Conservation (phyloP, 2,329 filamentous ascomycete genomes). For the Colletotrichum tropicale region DNA sequence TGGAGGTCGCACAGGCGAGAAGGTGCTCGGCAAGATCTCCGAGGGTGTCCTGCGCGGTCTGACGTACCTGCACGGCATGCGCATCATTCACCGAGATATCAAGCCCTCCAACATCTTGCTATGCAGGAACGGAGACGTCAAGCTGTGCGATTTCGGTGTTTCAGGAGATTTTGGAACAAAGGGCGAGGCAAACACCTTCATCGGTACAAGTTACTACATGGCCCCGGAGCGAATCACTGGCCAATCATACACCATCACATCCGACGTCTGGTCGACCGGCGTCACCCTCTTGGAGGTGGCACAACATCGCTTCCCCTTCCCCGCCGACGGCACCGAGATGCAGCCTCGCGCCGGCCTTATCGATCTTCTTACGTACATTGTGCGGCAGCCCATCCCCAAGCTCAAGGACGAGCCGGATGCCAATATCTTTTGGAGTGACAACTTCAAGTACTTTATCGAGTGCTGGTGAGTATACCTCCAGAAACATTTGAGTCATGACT, state of each 20-base stretch:
- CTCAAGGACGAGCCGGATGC: conserved; percentile 93
- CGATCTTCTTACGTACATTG: conserved; percentile 95
- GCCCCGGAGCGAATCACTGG: conserved; percentile 97
- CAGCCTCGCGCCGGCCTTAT: conserved; percentile 92
- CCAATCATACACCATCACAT: conserved; percentile 97
- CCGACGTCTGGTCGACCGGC: conserved; percentile 96
- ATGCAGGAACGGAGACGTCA: conserved; percentile 90
- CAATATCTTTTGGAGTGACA: conserved; percentile 92
- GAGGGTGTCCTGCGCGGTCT: conserved; percentile 93
- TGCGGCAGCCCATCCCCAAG: conserved; percentile 92
- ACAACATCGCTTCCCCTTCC: conserved; percentile 97
- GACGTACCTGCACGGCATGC: conserved; percentile 92
- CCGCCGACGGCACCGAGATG: conserved; percentile 94
- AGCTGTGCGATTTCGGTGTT: conserved; percentile 98
- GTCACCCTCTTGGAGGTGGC: conserved; percentile 99
- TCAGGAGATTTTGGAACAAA: conserved; percentile 98
- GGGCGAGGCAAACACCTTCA: conserved; percentile 98
- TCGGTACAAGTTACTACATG: conserved; percentile 99
- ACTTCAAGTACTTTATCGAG: conserved; percentile 99
- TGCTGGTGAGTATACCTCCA: conserved; percentile 79
- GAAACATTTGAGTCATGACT: background rate
- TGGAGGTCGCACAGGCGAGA: conserved; percentile 93
- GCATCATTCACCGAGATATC: conserved; percentile 99
- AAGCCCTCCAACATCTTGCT: conserved; percentile 97
- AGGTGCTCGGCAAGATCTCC: conserved; percentile 94